A percentile compares a stretch with the other conserved stretches of the same genome.
Evolutionary conservation across 2,329 filamentous ascomycete species (phyloP).

Genomic region (Sclerotinia sclerotiorum): DNA sequence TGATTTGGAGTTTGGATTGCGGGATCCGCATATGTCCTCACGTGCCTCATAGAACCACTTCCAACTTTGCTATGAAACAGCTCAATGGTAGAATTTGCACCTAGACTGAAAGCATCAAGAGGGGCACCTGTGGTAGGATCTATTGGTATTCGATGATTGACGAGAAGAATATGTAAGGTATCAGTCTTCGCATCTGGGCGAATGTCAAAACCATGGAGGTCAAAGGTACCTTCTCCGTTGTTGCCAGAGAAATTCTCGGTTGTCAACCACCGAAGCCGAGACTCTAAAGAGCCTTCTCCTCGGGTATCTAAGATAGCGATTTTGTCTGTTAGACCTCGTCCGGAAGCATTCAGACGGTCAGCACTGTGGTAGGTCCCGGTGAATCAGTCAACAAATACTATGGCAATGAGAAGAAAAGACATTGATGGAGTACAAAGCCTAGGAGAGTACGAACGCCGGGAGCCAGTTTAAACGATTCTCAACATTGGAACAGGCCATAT

Average conservation of each 20-base stretch:
- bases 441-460: conserved; percentile 34
- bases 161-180: conserved; percentile 38
- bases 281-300: conserved; percentile 29
- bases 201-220: conserved; percentile 42
- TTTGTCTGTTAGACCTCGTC: conserved; percentile 31
- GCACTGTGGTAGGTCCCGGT: conserved; percentile 24
- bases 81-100: conserved; percentile 44
- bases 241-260: conserved; percentile 33
- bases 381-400: neutral
- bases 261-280: conserved; percentile 32
- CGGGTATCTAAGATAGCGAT: conserved; percentile 37
- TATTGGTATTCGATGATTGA: conserved; percentile 42
- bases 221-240: conserved; percentile 36
- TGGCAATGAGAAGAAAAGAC: neutral
- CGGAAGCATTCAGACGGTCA: conserved; percentile 33
- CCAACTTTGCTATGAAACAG: conserved; percentile 39
- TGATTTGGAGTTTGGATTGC: conserved; percentile 43
- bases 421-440: neutral
- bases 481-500: conserved; percentile 37
- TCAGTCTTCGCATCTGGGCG: conserved; percentile 32
- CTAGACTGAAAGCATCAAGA: conserved; percentile 38
- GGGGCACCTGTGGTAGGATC: conserved; percentile 38
- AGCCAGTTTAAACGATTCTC: conserved; percentile 33
- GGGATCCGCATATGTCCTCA: conserved; percentile 39
- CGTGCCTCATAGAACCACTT: conserved; percentile 37